Conservation (phyloP, 208 protist species). For the Leishmania major region DNA sequence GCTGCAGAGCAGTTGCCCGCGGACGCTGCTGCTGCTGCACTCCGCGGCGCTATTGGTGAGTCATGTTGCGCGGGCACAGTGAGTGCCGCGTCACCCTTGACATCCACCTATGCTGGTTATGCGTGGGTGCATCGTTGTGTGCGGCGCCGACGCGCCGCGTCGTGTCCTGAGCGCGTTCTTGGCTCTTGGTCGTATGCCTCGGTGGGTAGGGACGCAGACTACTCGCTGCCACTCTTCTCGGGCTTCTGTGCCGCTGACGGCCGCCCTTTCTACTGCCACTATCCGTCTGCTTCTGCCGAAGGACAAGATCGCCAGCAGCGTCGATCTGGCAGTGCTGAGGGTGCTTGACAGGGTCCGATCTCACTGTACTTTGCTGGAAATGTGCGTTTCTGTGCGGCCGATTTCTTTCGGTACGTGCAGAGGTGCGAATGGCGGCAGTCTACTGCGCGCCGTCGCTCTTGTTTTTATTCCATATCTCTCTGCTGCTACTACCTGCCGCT, state of each 20-base stretch:
- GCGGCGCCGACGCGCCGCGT: background rate
- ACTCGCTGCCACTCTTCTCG: slow-evolving; percentile 16
- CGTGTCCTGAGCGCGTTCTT: slow-evolving; percentile 21
- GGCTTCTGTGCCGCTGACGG: slow-evolving; percentile 30
- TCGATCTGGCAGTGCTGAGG: background rate
- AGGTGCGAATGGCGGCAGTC: background rate
- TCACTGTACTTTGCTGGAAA: background rate
- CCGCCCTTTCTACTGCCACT: slow-evolving; percentile 7
- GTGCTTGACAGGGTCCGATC: background rate
- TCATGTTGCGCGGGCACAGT: background rate
- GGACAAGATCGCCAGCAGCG: background rate
- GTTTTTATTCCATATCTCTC: background rate
- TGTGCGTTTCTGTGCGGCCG: background rate
- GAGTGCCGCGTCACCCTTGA: background rate
- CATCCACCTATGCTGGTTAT: slow-evolving; percentile 5
- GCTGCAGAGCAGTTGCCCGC: background rate
- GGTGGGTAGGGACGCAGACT: background rate
- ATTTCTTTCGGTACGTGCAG: background rate
- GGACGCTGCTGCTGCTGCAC: background rate
- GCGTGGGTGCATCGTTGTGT: slow-evolving; percentile 4
- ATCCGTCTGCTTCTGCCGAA: background rate
- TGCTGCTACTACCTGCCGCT: background rate
- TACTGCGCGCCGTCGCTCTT: background rate
- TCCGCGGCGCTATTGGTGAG: background rate
- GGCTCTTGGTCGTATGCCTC: background rate